Evolutionary conservation across 352 stramenopile species (phyloP).

Genomic region (Phytophthora syringae): DNA sequence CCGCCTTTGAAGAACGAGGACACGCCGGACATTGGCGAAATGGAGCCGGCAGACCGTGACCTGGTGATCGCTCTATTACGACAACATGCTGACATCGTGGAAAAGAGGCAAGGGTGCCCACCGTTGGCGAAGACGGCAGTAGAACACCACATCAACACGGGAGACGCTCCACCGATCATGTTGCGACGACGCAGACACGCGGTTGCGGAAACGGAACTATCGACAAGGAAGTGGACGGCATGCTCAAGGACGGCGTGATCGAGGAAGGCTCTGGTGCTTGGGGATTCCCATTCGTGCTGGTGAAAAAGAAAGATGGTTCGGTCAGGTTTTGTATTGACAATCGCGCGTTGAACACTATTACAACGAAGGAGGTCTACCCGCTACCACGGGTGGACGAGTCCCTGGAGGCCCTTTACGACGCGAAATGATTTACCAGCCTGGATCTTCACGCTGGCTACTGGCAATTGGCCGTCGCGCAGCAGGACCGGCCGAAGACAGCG

Average conservation of each 20-base stretch:
- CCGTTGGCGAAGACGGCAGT: neutral
- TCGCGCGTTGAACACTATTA: constrained; percentile 18
- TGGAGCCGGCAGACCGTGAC: neutral
- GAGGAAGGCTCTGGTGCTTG: no score
- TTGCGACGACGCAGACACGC: no score
- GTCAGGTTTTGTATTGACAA: constrained; percentile 37
- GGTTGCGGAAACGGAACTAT: no score
- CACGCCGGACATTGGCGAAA: neutral
- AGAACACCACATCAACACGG: constrained; percentile 29
- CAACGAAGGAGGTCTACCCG: constrained; percentile 25
- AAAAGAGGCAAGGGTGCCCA: constrained; percentile 2
- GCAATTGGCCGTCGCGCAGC: no score
- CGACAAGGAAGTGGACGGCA: no score
- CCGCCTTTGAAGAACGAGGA: neutral
- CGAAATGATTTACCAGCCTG: no score
- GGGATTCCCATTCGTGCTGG: no score
- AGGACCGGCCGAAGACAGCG: no score
- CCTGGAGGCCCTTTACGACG: no score
- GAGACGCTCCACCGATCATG: neutral
- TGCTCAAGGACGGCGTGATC: no score
- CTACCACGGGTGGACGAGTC: constrained; percentile 15
- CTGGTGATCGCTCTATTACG: neutral
- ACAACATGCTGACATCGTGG: neutral
- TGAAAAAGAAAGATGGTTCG: no score
- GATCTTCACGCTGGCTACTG: no score